A percentile compares a stretch with the other conserved stretches of the same genome.
phyloP scores from a whole-genome alignment of 192 early-diverging fungal genomes.

The Pilaira anomala region DNA sequence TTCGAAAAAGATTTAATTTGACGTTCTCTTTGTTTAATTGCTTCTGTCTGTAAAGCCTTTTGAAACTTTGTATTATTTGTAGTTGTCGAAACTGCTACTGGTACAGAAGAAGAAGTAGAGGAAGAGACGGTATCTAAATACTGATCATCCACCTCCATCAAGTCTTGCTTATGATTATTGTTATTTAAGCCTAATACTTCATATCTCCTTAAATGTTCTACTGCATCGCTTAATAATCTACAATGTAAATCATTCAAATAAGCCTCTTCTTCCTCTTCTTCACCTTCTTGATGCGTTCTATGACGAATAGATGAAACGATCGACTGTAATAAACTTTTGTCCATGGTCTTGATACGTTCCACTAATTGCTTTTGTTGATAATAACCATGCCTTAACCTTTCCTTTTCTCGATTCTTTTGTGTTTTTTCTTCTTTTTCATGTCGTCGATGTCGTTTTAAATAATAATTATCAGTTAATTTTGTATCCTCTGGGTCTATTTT shows the following conservation, averaged over 20 bases:
- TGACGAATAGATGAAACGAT: slow-evolving; percentile 26
- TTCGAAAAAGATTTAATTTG: not conserved
- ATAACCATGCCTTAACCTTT: slow-evolving; percentile 49
- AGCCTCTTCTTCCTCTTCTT: slow-evolving; percentile 2
- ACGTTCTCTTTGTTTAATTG: not conserved
- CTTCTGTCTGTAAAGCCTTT: slow-evolving; percentile 1
- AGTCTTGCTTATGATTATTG: not conserved
- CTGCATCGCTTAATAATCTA: slow-evolving; percentile 45
- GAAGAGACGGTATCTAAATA: not conserved
- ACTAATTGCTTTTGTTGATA: slow-evolving; percentile 53
- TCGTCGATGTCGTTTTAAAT: slow-evolving; percentile 49
- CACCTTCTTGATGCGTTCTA: slow-evolving; percentile 11
- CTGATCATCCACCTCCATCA: not conserved
- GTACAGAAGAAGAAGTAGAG: not conserved
- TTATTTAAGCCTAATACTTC: slow-evolving; percentile 42
- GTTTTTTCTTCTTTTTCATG: slow-evolving; percentile 55
- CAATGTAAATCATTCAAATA: slow-evolving; percentile 31
- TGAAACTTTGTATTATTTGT: not conserved
- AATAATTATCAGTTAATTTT: slow-evolving; percentile 40
- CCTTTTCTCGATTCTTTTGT: slow-evolving; percentile 55
- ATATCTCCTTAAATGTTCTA: slow-evolving; percentile 42
- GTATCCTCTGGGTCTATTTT: slow-evolving; percentile 12
- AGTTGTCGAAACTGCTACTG: not conserved
- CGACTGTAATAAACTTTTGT: slow-evolving; percentile 34
- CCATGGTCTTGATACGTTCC: slow-evolving; percentile 46